Evolutionary conservation across 2,329 filamentous ascomycete species (phyloP).

Genomic region (Colletotrichum musicola): DNA sequence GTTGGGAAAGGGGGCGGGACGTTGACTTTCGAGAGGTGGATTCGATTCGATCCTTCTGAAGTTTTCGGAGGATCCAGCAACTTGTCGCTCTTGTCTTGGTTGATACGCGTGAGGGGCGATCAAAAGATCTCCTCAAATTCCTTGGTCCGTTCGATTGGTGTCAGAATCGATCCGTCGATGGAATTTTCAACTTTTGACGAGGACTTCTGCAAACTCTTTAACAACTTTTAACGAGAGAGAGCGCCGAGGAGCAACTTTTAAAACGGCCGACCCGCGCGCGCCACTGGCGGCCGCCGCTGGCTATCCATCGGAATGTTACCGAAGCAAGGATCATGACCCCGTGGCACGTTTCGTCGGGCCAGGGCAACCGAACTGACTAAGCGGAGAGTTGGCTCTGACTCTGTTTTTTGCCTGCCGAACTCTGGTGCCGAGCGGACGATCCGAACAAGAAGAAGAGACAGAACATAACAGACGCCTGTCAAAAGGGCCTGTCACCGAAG

Average conservation of each 20-base stretch:
- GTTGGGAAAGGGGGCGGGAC: not conserved
- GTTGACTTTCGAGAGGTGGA: not conserved
- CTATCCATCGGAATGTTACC: slow-evolving; percentile 23
- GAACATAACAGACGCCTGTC: slow-evolving; percentile 5
- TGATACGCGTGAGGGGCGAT: not conserved
- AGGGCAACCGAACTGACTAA: slow-evolving; percentile 16
- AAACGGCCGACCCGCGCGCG: not conserved
- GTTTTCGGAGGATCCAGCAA: not conserved
- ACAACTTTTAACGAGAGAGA: not conserved
- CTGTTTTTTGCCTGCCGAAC: slow-evolving; percentile 21
- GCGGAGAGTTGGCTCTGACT: not conserved
- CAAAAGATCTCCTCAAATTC: too few relatives aligned
- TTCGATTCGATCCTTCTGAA: not conserved
- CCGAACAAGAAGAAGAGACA: slow-evolving; percentile 5
- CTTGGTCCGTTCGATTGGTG: too few relatives aligned
- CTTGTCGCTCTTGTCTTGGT: not conserved
- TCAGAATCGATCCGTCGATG: not conserved
- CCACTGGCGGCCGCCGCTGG: not conserved
- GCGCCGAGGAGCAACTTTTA: not conserved
- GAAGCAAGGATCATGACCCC: slow-evolving; percentile 17
- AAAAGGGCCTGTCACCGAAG: slow-evolving; percentile 3
- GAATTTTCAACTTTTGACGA: not conserved
- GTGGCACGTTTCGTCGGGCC: not conserved
- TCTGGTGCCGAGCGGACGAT: slow-evolving; percentile 19
- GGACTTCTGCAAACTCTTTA: not conserved